Evolutionary conservation across 2,329 filamentous ascomycete genomes (phyloP).

Genomic region (Torrubiellomyces zombiae): DNA sequence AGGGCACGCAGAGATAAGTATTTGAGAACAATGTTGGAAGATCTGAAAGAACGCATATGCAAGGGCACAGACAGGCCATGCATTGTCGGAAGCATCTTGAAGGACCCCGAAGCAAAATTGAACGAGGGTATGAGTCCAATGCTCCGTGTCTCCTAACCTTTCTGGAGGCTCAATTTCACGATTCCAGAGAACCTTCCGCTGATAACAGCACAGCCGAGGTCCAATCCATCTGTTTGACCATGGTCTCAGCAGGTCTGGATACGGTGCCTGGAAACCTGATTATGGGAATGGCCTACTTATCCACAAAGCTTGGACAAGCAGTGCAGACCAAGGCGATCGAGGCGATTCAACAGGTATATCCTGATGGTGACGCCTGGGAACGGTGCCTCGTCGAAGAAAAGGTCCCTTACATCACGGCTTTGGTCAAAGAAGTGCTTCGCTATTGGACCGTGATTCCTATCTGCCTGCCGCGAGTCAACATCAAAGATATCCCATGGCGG

Average conservation of each 20-base stretch:
- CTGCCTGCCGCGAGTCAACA: constrained; percentile 54
- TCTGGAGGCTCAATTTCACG: too few relatives aligned
- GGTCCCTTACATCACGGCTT: constrained; percentile 57
- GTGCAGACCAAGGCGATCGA: constrained; percentile 54
- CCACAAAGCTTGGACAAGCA: constrained; percentile 47
- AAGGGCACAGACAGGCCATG: constrained; percentile 24
- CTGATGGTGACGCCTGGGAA: constrained; percentile 60
- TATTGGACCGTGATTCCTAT: constrained; percentile 72
- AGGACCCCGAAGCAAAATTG: constrained; percentile 24
- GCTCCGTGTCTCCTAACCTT: too few relatives aligned
- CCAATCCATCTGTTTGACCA: constrained; percentile 66
- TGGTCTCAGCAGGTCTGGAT: constrained; percentile 68
- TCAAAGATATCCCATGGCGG: constrained; percentile 56
- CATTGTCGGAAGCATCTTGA: constrained; percentile 37
- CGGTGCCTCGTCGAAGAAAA: constrained; percentile 58
- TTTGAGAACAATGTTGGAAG: constrained; percentile 49
- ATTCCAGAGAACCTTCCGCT: too few relatives aligned
- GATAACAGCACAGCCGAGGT: constrained; percentile 41
- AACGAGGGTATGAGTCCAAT: constrained; percentile 16
- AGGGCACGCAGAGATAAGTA: constrained; percentile 51
- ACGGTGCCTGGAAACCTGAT: constrained; percentile 67
- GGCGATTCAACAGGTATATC: constrained; percentile 56
- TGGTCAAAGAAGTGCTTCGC: constrained; percentile 63
- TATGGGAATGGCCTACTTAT: constrained; percentile 63
- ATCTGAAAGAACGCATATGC: constrained; percentile 24